phyloP scores from a whole-genome alignment of 495 filamentous ascomycete genomes.

The Neurospora sp. region DNA sequence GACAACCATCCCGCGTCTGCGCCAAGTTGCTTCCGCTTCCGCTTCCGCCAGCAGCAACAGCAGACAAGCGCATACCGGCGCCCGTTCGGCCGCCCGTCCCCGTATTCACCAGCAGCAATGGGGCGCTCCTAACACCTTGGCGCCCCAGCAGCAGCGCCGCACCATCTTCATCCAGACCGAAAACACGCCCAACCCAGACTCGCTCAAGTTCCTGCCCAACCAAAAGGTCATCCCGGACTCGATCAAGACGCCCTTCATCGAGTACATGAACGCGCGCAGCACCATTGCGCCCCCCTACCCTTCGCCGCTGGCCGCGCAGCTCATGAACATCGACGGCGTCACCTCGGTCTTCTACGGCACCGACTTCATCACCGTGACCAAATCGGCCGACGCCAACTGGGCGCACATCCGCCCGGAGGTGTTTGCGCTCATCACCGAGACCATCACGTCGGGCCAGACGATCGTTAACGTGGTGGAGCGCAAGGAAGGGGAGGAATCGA shows the following conservation, averaged over 20 bases:
- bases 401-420: slow-evolving; percentile 90
- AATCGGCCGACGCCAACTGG: slow-evolving; percentile 79
- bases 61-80: slow-evolving; percentile 13
- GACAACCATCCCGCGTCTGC: slow-evolving; percentile 4
- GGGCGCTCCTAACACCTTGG: too few relatives aligned
- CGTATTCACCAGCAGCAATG: background rate
- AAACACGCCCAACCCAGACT: slow-evolving; percentile 82
- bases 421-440: slow-evolving; percentile 88
- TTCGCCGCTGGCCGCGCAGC: slow-evolving; percentile 81
- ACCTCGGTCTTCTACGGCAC: slow-evolving; percentile 88
- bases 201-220: slow-evolving; percentile 90
- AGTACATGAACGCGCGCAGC: slow-evolving; percentile 80
- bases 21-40: slow-evolving; percentile 14
- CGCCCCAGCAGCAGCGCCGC: slow-evolving; percentile 29
- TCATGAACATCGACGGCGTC: slow-evolving; percentile 86
- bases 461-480: slow-evolving; percentile 68
- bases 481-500: slow-evolving; percentile 27
- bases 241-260: slow-evolving; percentile 67
- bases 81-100: background rate
- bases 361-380: slow-evolving; percentile 96
- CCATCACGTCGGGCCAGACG: slow-evolving; percentile 68
- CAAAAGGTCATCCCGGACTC: slow-evolving; percentile 65
- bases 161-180: slow-evolving; percentile 98
- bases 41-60: slow-evolving; percentile 10
- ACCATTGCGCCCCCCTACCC: slow-evolving; percentile 84